Evolutionary conservation across 139 green algal genomes (phyloP).

Genomic region (Chlamydomonas asymmetrica): DNA sequence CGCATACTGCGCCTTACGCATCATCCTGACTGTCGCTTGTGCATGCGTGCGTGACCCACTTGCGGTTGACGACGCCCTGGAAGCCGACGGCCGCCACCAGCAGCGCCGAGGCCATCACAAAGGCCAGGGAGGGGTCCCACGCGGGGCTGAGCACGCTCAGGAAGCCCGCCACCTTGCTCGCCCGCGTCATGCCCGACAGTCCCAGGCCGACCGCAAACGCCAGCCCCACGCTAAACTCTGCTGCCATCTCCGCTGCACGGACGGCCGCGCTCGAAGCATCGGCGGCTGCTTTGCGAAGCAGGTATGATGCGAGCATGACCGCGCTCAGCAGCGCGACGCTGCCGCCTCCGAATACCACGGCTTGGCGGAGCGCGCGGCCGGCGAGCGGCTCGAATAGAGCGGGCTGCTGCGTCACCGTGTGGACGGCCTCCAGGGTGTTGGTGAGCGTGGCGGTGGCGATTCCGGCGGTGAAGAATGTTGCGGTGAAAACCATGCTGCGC

Average conservation of each 20-base stretch:
- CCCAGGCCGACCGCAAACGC: conserved; percentile 73
- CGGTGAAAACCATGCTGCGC: conserved; percentile 54
- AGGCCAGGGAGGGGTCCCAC: conserved; percentile 68
- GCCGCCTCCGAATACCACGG: no score
- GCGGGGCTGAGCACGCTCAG: conserved; percentile 24
- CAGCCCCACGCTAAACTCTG: conserved; percentile 48
- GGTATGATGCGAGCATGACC: background rate
- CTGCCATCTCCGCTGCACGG: background rate
- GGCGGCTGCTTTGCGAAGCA: no score
- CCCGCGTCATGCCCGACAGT: conserved; percentile 71
- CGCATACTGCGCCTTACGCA: no score
- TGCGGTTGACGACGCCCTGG: conserved; percentile 26
- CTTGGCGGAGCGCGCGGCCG: no score
- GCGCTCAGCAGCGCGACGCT: conserved; percentile 20
- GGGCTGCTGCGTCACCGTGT: no score
- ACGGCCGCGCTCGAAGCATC: no score
- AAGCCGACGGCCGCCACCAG: conserved; percentile 53
- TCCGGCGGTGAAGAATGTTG: conserved; percentile 66
- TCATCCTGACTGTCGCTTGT: no score
- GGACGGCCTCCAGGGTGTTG: no score
- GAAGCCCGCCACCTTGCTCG: conserved; percentile 64
- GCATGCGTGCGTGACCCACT: no score
- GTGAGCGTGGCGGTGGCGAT: conserved; percentile 34
- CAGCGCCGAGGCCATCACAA: conserved; percentile 81
- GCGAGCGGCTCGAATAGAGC: no score